Percentiles rank a stretch among this genome's conserved stretches.
phyloP scores from a whole-genome alignment of 306 rosid genomes.

The Cicer pinnatifidum region DNA sequence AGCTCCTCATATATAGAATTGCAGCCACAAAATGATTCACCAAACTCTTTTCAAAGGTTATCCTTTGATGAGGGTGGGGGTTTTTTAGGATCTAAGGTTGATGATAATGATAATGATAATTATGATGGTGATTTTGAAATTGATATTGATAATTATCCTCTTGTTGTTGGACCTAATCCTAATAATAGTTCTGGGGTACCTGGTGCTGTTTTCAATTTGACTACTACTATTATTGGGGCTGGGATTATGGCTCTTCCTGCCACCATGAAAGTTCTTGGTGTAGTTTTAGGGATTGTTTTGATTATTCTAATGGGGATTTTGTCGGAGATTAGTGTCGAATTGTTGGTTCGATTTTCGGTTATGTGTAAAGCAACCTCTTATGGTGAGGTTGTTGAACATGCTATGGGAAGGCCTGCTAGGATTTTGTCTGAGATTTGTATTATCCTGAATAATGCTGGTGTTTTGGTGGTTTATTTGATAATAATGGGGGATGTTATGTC shows the following conservation, averaged over 20 bases:
- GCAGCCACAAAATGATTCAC: conserved; percentile 56
- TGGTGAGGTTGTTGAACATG: conserved; percentile 89
- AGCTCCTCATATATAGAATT: conserved; percentile 65
- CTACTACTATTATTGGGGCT: conserved; percentile 90
- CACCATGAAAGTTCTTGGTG: conserved; percentile 92
- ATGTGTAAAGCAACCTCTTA: conserved; percentile 72
- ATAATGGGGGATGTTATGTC: conserved; percentile 99
- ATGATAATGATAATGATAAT: conserved; percentile 34
- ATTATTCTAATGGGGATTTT: conserved; percentile 79
- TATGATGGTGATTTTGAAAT: conserved; percentile 62
- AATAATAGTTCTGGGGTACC: conserved; percentile 68
- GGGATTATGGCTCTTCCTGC: conserved; percentile 98
- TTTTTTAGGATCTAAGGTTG: conserved; percentile 53
- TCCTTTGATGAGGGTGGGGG: conserved; percentile 45
- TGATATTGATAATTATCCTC: conserved; percentile 69
- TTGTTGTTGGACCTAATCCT: conserved; percentile 47
- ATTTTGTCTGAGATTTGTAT: conserved; percentile 78
- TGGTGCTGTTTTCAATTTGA: conserved; percentile 86
- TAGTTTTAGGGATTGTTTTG: conserved; percentile 67
- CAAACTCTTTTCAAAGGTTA: conserved; percentile 28
- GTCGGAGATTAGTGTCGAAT: conserved; percentile 83
- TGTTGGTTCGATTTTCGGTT: conserved; percentile 68
- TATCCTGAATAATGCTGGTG: conserved; percentile 82
- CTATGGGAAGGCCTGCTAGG: conserved; percentile 75
- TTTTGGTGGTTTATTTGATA: conserved; percentile 86